phyloP scores from a whole-genome alignment of 768 basidiomycete genomes.

The Inosperma sp. region DNA sequence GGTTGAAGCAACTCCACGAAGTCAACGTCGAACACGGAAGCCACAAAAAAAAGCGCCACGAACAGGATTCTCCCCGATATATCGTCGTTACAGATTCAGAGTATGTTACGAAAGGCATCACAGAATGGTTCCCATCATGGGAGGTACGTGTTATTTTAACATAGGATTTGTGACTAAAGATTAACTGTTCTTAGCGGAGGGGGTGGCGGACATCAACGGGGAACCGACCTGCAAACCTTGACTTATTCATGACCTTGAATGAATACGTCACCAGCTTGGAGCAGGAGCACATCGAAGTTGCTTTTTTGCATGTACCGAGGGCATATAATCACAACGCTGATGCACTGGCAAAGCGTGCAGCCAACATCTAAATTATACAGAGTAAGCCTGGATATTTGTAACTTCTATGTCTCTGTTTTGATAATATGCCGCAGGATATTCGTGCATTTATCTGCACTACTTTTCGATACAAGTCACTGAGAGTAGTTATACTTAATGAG shows the following conservation, averaged over 20 bases:
- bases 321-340: constrained; percentile 1
- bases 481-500: too few species aligned
- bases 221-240: constrained; percentile 5
- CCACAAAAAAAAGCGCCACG: not conserved
- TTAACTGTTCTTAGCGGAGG: not conserved
- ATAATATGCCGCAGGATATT: too few species aligned
- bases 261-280: constrained; percentile 5
- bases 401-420: too few species aligned
- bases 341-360: constrained; percentile 5
- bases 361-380: not conserved
- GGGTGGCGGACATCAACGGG: constrained; percentile 5
- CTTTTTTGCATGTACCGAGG: constrained; percentile 7
- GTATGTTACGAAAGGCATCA: constrained; percentile 11
- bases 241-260: constrained; percentile 7
- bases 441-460: too few species aligned
- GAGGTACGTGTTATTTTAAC: not conserved
- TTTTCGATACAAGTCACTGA: too few species aligned
- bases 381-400: too few species aligned
- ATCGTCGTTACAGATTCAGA: constrained; percentile 9
- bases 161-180: not conserved
- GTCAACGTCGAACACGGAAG: not conserved
- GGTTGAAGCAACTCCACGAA: constrained; percentile 1
- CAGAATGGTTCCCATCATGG: constrained; percentile 8
- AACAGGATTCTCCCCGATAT: not conserved
- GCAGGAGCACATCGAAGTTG: not conserved